Percentiles rank a stretch among this genome's conserved stretches.
Evolutionary conservation across 345 rosid genomes (phyloP).

Genomic region (Ailanthus altissimus): DNA sequence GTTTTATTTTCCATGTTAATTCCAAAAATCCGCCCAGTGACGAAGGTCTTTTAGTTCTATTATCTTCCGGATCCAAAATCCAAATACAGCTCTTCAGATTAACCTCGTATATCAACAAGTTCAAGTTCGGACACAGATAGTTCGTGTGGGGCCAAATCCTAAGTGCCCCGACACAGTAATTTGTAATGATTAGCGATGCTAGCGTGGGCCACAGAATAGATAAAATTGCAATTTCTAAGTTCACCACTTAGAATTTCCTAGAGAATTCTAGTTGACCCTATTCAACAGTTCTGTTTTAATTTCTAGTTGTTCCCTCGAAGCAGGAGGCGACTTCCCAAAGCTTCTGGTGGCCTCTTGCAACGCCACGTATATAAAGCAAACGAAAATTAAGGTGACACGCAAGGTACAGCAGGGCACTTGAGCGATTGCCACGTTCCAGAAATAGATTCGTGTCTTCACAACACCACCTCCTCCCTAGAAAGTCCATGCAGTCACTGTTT

Average conservation of each 20-base stretch:
- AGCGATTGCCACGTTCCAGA: slow-evolving; percentile 30
- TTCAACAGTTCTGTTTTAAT: neutral
- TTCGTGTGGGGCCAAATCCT: neutral
- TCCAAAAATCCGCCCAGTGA: neutral
- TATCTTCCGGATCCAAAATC: neutral
- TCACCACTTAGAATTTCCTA: neutral
- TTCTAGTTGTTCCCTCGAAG: neutral
- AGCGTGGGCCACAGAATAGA: neutral
- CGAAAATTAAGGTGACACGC: slow-evolving; percentile 11
- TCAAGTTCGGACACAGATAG: neutral
- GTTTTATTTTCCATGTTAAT: neutral
- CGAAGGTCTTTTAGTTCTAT: neutral
- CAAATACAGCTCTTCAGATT: too few relatives aligned
- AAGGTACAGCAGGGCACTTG: neutral
- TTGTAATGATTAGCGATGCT: neutral
- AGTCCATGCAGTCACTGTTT: neutral
- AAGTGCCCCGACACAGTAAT: neutral
- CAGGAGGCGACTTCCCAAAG: slow-evolving; percentile 16
- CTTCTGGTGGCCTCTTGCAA: slow-evolving; percentile 12
- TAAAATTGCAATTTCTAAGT: neutral
- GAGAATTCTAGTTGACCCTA: neutral
- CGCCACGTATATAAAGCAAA: neutral
- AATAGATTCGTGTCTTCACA: slow-evolving; percentile 18
- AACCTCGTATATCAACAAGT: too few relatives aligned
- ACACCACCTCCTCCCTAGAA: slow-evolving; percentile 20